A percentile compares a stretch with the other conserved stretches of the same genome.
phyloP scores from a whole-genome alignment of 108 stramenopile species.

The Skeletonema tropicum region DNA sequence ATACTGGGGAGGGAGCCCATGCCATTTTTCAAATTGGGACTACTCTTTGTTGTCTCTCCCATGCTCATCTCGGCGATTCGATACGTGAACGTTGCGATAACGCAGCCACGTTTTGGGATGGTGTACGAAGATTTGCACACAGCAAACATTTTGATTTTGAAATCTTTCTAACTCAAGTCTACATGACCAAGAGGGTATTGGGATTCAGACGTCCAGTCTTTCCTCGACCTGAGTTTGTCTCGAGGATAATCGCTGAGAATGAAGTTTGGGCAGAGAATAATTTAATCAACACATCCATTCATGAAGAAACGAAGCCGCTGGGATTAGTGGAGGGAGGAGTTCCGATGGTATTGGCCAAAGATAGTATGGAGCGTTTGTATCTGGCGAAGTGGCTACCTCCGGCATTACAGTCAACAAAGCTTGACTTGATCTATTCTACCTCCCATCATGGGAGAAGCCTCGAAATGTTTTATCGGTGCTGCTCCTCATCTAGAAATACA shows the following conservation, averaged over 20 bases:
- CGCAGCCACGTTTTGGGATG: constrained; percentile 48
- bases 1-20: constrained; percentile 44
- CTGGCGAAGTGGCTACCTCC: constrained; percentile 52
- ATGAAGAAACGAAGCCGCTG: constrained; percentile 41
- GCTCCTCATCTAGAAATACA: constrained; percentile 44
- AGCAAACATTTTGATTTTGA: constrained; percentile 38
- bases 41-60: constrained; percentile 45
- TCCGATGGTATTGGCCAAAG: constrained; percentile 43
- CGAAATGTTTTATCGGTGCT: constrained; percentile 50
- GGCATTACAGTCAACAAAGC: constrained; percentile 44
- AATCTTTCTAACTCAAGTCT: background rate
- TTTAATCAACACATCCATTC: constrained; percentile 20
- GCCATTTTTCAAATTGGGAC: constrained; percentile 49
- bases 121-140: constrained; percentile 38
- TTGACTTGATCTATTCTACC: constrained; percentile 52
- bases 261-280: constrained; percentile 48
- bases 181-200: constrained; percentile 27
- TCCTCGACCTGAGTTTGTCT: constrained; percentile 40
- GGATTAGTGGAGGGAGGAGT: constrained; percentile 31
- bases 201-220: constrained; percentile 39
- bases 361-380: constrained; percentile 30
- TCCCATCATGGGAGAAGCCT: constrained; percentile 50
- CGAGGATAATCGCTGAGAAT: constrained; percentile 32
- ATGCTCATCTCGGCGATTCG: constrained; percentile 45
- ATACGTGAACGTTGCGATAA: constrained; percentile 40